phyloP scores from a whole-genome alignment of 2,329 filamentous ascomycete genomes.

The Botrytis tulipae region DNA sequence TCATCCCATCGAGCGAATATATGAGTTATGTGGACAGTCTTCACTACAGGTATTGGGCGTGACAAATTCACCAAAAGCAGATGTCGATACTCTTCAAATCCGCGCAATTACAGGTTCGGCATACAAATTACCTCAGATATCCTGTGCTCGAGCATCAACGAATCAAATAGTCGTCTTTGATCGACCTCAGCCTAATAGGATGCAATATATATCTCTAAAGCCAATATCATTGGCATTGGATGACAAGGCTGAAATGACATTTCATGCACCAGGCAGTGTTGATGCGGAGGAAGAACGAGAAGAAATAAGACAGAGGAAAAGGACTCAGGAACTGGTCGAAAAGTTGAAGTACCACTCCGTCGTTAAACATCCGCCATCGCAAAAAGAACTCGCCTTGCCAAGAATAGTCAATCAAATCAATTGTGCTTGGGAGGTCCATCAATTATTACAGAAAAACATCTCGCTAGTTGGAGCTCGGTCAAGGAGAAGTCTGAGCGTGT shows the following conservation, averaged over 20 bases:
- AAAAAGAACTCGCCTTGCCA: slow-evolving; percentile 77
- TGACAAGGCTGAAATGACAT: slow-evolving; percentile 56
- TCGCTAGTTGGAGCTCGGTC: slow-evolving; percentile 77
- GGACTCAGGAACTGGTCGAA: slow-evolving; percentile 68
- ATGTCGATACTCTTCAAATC: slow-evolving; percentile 69
- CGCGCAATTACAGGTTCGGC: slow-evolving; percentile 55
- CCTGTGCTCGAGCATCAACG: slow-evolving; percentile 67
- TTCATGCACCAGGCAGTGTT: slow-evolving; percentile 50
- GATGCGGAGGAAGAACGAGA: slow-evolving; percentile 73
- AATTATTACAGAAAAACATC: slow-evolving; percentile 84
- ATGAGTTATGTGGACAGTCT: slow-evolving; percentile 77
- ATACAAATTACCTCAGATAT: slow-evolving; percentile 65
- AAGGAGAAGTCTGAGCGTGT: slow-evolving; percentile 85
- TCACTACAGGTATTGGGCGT: slow-evolving; percentile 84
- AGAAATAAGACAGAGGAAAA: slow-evolving; percentile 55
- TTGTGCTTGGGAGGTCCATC: slow-evolving; percentile 87
- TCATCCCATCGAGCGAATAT: slow-evolving; percentile 76
- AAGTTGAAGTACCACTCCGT: slow-evolving; percentile 90
- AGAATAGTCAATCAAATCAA: slow-evolving; percentile 92
- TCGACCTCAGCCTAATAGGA: slow-evolving; percentile 76
- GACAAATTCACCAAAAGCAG: slow-evolving; percentile 61
- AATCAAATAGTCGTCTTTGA: slow-evolving; percentile 90
- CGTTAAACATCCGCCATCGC: slow-evolving; percentile 69
- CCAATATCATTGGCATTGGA: slow-evolving; percentile 86
- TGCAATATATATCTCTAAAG: slow-evolving; percentile 93